phyloP scores from a whole-genome alignment of 345 rosid species.

The Hibiscus trionum region DNA sequence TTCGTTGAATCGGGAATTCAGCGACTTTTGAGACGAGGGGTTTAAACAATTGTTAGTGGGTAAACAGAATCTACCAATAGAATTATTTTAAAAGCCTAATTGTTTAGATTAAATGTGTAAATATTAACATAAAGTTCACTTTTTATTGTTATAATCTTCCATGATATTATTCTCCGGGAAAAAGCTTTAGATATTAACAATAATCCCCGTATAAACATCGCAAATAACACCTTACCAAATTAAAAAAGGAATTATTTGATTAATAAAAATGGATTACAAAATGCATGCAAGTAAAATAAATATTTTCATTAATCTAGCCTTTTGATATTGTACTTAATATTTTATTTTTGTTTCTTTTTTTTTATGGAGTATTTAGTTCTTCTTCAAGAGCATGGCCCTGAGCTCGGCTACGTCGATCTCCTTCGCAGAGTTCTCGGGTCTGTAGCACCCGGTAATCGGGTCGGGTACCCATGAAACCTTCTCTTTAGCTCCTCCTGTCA shows the following conservation, averaged over 20 bases:
- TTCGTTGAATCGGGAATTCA: background rate
- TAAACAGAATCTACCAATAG: too few species aligned
- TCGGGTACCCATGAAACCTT: slow-evolving; percentile 63
- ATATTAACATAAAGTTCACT: too few species aligned
- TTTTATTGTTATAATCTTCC: too few species aligned
- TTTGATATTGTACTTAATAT: background rate
- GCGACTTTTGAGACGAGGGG: too few species aligned
- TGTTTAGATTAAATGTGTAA: too few species aligned
- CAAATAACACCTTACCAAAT: too few species aligned
- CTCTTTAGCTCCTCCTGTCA: slow-evolving; percentile 21
- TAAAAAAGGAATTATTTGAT: too few species aligned
- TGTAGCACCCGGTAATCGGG: slow-evolving; percentile 60
- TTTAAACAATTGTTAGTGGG: too few species aligned
- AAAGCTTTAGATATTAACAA: too few species aligned
- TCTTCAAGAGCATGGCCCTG: slow-evolving; percentile 41
- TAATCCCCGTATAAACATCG: too few species aligned
- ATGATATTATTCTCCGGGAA: too few species aligned
- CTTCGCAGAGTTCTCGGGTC: slow-evolving; percentile 44
- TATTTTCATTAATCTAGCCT: background rate
- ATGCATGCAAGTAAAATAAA: background rate
- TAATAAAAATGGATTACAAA: background rate
- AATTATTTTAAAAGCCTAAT: too few species aligned
- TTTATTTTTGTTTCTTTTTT: background rate
- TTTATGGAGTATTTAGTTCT: background rate
- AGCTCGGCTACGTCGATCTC: slow-evolving; percentile 57